Conservation (phyloP, 208 protist species). For the Trypanosoma mega region DNA sequence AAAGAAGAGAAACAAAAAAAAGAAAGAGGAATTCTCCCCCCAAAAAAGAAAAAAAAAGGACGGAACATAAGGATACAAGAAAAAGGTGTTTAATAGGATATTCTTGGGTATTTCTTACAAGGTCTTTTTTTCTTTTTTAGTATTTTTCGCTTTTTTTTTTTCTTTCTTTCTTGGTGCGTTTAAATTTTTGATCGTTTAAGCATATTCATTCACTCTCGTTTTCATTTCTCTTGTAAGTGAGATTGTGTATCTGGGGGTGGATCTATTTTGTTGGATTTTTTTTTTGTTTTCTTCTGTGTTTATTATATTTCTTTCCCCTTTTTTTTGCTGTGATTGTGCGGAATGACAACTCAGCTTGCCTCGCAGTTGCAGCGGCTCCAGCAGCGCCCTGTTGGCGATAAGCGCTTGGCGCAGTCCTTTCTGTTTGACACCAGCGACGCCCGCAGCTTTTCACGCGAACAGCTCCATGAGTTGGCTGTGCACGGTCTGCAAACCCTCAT, state of each 20-base stretch:
- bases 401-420: slow-evolving; percentile 70
- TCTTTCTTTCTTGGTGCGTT: too few relatives aligned
- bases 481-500: slow-evolving; percentile 73
- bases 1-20: not conserved
- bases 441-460: slow-evolving; percentile 75
- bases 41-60: slow-evolving; percentile 3
- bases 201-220: too few relatives aligned
- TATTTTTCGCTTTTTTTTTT: too few relatives aligned
- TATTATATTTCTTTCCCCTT: not conserved
- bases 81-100: slow-evolving; percentile 5
- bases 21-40: not conserved
- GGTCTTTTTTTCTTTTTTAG: too few relatives aligned
- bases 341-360: slow-evolving; percentile 75
- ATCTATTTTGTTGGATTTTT: too few relatives aligned
- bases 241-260: too few relatives aligned
- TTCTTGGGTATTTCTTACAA: too few relatives aligned
- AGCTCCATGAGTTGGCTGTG: slow-evolving; percentile 79
- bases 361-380: slow-evolving; percentile 80
- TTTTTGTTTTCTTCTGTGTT: too few relatives aligned
- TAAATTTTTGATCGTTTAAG: too few relatives aligned
- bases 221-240: too few relatives aligned
- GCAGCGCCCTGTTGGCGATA: slow-evolving; percentile 59
- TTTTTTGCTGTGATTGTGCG: not conserved
- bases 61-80: slow-evolving; percentile 11
- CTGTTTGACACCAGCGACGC: slow-evolving; percentile 76